Conservation (phyloP, 1,284 basidiomycete genomes). For the Ceratorhiza oryzae-sativae region DNA sequence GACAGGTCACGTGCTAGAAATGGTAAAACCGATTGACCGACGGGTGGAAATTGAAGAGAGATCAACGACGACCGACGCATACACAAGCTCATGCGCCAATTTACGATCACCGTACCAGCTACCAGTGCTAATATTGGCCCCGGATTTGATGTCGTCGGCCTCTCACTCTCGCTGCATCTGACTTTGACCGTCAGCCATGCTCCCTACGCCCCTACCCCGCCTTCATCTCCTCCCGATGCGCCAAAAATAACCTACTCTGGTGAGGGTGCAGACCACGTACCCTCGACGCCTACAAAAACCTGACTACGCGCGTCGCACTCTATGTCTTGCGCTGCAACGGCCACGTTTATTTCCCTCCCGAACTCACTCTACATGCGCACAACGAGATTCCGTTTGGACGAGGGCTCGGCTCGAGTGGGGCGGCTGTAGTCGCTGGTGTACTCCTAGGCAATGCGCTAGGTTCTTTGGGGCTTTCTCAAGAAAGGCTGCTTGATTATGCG, state of each 20-base stretch:
- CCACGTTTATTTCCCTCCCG: slow-evolving; percentile 76
- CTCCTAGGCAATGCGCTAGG: slow-evolving; percentile 88
- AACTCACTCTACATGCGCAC: slow-evolving; percentile 74
- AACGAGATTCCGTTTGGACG: slow-evolving; percentile 98
- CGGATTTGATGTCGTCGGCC: slow-evolving; percentile 97
- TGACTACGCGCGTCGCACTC: slow-evolving; percentile 96
- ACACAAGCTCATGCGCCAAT: slow-evolving; percentile 45
- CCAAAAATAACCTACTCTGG: slow-evolving; percentile 84
- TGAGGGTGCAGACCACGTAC: slow-evolving; percentile 89
- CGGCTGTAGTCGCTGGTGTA: slow-evolving; percentile 96
- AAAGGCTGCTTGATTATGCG: slow-evolving; percentile 91
- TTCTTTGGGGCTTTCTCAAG: slow-evolving; percentile 69
- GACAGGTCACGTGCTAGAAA: slow-evolving; percentile 2
- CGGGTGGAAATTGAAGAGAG: slow-evolving; percentile 9
- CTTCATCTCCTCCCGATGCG: slow-evolving; percentile 48
- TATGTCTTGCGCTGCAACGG: slow-evolving; percentile 92
- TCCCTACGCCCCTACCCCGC: slow-evolving; percentile 32
- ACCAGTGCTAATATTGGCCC: slow-evolving; percentile 99
- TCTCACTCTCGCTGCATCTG: slow-evolving; percentile 90
- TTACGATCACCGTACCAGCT: slow-evolving; percentile 84
- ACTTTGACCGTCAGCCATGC: slow-evolving; percentile 71
- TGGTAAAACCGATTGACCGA: slow-evolving; percentile 17
- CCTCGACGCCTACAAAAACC: slow-evolving; percentile 97
- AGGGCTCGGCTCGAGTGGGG: slow-evolving; percentile 95
- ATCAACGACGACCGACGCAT: slow-evolving; percentile 22